Percentiles rank a stretch among this genome's conserved stretches.
Evolutionary conservation across 192 early-diverging fungal species (phyloP).

Genomic region (Rhizophagus sp.): DNA sequence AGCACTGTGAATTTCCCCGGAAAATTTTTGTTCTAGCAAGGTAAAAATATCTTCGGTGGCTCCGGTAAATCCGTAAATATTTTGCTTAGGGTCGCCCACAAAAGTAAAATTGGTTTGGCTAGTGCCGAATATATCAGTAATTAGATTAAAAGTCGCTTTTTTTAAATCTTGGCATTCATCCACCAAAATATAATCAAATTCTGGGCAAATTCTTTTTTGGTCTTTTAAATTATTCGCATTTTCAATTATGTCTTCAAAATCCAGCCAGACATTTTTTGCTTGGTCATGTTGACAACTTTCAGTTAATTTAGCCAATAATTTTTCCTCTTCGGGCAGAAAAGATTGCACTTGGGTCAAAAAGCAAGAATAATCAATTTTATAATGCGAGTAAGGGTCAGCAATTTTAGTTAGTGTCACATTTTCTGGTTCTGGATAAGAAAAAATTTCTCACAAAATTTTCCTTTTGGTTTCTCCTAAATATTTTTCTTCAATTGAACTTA

Average conservation of each 20-base stretch:
- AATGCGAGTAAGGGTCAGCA: neutral
- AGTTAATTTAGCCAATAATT: neutral
- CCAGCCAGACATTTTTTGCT: slow-evolving; percentile 9
- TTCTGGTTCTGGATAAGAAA: neutral
- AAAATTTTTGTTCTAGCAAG: neutral
- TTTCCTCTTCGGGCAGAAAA: too few species aligned
- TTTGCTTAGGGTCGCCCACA: slow-evolving; percentile 13
- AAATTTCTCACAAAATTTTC: slow-evolving; percentile 11
- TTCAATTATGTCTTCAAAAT: slow-evolving; percentile 2
- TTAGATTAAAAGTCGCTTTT: neutral
- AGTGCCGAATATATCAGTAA: neutral
- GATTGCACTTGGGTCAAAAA: too few species aligned
- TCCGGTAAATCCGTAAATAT: neutral
- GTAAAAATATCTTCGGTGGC: neutral
- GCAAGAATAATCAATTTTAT: neutral
- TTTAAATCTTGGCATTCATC: slow-evolving; percentile 25
- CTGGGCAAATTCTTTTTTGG: neutral
- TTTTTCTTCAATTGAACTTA: neutral
- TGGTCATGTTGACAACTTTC: neutral
- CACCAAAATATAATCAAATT: slow-evolving; percentile 23
- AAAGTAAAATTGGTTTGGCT: neutral
- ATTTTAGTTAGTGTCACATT: neutral
- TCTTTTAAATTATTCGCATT: neutral
- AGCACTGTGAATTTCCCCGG: neutral
- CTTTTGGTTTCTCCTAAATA: neutral